These are phyloP conservation scores for Helianthus tuberosus DNA, from an alignment of 129 eudicot genomes.

Conservation along the genomic window DNA sequence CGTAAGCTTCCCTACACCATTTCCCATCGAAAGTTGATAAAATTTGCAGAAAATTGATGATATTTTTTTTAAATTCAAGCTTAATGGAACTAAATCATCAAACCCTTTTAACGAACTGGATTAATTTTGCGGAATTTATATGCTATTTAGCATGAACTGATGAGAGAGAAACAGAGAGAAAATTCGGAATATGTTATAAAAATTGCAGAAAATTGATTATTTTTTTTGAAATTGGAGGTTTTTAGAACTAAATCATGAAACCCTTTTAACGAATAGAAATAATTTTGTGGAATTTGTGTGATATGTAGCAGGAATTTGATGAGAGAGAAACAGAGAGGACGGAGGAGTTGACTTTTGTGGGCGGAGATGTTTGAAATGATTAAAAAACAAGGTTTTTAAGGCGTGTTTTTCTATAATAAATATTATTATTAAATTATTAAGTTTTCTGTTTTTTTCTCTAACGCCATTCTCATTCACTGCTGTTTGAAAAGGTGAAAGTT, in stretches of 20 bases:
- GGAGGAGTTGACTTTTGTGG: conserved; percentile 32
- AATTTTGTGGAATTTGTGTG: no score
- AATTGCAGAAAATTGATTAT: background rate
- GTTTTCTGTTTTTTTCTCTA: background rate
- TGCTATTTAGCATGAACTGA: conserved; percentile 10
- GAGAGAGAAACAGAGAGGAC: conserved; percentile 20
- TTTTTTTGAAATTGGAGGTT: no score
- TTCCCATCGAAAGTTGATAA: conserved; percentile 52
- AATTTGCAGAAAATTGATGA: background rate
- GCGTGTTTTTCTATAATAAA: conserved; percentile 26
- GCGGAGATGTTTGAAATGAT: conserved; percentile 40
- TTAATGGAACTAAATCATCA: background rate
- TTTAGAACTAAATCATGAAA: no score
- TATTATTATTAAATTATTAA: background rate
- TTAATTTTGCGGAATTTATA: background rate
- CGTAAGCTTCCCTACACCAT: conserved; percentile 55
- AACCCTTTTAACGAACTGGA: background rate
- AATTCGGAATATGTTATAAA: background rate
- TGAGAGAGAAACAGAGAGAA: conserved; percentile 40
- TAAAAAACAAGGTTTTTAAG: conserved; percentile 22
- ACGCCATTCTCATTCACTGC: conserved; percentile 30
- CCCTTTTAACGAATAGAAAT: no score
- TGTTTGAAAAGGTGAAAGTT: conserved; percentile 35
- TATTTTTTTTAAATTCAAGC: background rate
- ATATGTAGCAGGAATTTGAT: no score